phyloP scores from a whole-genome alignment of 371 early-diverging fungal species.

The Mucor irregularis region DNA sequence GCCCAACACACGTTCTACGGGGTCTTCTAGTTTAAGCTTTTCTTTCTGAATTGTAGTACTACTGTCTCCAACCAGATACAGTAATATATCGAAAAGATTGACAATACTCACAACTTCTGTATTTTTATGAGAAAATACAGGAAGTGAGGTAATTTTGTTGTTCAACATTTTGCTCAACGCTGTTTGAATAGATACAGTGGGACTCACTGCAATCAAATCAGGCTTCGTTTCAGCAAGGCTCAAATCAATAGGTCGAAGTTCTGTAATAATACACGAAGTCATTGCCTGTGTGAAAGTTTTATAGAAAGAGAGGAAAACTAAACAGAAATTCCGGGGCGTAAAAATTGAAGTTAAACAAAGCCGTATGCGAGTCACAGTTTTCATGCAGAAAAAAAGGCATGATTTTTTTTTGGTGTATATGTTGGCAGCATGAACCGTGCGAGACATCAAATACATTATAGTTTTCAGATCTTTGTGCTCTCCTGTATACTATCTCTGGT shows the following conservation, averaged over 20 bases:
- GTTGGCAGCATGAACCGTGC: too few relatives aligned
- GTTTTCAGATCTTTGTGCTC: too few relatives aligned
- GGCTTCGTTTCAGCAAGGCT: constrained; percentile 37
- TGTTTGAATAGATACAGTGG: constrained; percentile 49
- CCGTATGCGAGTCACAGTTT: too few relatives aligned
- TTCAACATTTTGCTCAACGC: constrained; percentile 45
- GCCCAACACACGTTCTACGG: constrained; percentile 58
- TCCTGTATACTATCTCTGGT: too few relatives aligned
- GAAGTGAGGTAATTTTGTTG: constrained; percentile 57
- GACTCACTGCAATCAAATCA: constrained; percentile 50
- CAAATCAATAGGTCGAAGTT: constrained; percentile 37
- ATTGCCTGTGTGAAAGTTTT: not conserved
- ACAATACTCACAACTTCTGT: constrained; percentile 57
- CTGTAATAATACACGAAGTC: constrained; percentile 17
- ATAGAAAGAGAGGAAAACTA: not conserved
- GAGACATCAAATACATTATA: too few relatives aligned
- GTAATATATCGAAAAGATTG: constrained; percentile 55
- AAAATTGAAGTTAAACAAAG: too few relatives aligned
- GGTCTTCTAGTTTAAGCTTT: constrained; percentile 38
- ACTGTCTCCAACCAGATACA: constrained; percentile 39
- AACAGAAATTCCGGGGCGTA: not conserved
- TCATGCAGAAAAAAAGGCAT: too few relatives aligned
- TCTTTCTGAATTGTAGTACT: constrained; percentile 36
- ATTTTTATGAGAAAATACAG: constrained; percentile 56
- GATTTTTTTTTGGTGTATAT: too few relatives aligned